A percentile compares a stretch with the other conserved stretches of the same genome.
Conservation (phyloP, 2,329 filamentous ascomycete species). For the Paracoccidioides lutzii region DNA sequence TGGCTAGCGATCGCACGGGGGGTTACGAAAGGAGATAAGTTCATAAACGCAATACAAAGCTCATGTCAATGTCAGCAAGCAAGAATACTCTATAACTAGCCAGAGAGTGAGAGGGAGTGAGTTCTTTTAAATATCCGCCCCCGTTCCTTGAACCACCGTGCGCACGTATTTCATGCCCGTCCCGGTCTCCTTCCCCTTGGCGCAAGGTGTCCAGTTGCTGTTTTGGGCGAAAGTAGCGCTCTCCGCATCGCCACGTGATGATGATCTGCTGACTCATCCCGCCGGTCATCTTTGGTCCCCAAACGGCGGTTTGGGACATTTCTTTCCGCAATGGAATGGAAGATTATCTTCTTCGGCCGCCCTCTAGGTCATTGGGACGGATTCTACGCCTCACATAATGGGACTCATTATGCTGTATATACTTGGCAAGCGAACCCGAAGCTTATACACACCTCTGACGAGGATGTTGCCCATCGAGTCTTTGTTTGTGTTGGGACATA, state of each 20-base stretch:
- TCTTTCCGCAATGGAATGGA: slow-evolving; percentile 47
- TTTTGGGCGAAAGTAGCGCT: neutral
- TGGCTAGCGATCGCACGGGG: too few relatives aligned
- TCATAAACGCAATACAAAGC: neutral
- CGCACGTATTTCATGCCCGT: neutral
- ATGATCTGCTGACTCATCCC: slow-evolving; percentile 30
- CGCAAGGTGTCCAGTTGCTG: slow-evolving; percentile 4
- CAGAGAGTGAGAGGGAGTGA: neutral
- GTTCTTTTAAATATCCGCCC: neutral
- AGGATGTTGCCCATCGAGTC: slow-evolving; percentile 45
- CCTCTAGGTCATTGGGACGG: slow-evolving; percentile 43
- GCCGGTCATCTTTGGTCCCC: slow-evolving; percentile 26
- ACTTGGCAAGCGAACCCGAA: slow-evolving; percentile 47
- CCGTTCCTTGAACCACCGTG: neutral
- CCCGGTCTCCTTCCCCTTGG: neutral
- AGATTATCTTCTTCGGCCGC: slow-evolving; percentile 45
- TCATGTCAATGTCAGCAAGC: neutral
- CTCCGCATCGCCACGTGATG: too few relatives aligned
- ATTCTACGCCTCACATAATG: slow-evolving; percentile 50
- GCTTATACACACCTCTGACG: slow-evolving; percentile 40
- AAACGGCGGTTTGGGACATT: slow-evolving; percentile 29
- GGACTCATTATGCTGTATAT: slow-evolving; percentile 49
- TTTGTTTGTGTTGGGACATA: slow-evolving; percentile 50
- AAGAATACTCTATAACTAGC: neutral
- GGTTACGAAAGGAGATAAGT: neutral